phyloP scores from a whole-genome alignment of 495 filamentous ascomycete species.

The Podospora pseudocomata region DNA sequence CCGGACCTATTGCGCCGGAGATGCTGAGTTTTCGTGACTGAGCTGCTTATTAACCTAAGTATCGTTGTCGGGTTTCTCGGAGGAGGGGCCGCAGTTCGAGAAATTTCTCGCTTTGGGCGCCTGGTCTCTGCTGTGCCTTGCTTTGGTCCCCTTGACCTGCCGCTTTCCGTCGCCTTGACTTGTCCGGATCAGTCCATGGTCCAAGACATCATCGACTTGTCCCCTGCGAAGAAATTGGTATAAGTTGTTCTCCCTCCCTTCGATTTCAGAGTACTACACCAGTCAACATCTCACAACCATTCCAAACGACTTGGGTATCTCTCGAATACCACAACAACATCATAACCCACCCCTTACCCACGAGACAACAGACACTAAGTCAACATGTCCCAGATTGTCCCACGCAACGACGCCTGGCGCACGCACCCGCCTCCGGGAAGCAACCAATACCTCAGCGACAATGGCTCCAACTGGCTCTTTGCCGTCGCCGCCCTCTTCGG shows the following conservation, averaged over 20 bases:
- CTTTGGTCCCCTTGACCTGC: neutral
- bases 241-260: neutral
- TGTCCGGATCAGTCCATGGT: neutral
- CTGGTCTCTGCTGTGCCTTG: neutral
- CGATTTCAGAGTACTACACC: neutral
- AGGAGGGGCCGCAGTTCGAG: neutral
- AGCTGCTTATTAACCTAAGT: neutral
- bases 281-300: neutral
- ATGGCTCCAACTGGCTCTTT: conserved; percentile 49
- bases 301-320: neutral
- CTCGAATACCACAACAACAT: neutral
- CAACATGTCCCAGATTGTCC: conserved; percentile 22
- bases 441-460: conserved; percentile 35
- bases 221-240: neutral
- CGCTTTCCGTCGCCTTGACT: neutral
- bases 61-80: neutral
- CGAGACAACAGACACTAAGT: neutral
- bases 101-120: neutral
- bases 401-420: conserved; percentile 42
- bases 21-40: neutral
- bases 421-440: conserved; percentile 40
- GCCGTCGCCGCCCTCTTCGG: conserved; percentile 44
- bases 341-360: neutral
- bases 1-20: neutral
- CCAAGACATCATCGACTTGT: conserved; percentile 4